Base-by-base conservation (phyloP, 805 yeast species). In the Cyberlindnera petersonii region DNA sequence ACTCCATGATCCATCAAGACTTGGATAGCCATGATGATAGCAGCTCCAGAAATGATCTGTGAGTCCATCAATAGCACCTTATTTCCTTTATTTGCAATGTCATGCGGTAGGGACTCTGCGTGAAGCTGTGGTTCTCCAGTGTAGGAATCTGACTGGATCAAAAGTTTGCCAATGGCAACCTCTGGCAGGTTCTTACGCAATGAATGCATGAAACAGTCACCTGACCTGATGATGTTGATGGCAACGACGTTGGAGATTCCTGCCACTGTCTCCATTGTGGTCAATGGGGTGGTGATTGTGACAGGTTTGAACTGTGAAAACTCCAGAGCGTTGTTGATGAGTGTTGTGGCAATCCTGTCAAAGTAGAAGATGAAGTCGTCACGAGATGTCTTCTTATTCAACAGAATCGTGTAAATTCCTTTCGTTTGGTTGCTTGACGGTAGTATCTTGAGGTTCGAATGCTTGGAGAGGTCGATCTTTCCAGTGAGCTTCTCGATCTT, bases 121-220 rank as follows among this genome's bases (percentile, higher is more conserved):
- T 89, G 96, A 43, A 93, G 68, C 56, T 83, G 89, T 1, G 98
- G 98, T 62, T 91, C 98, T 8, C 98, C 98, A 0, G 98, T 89
- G 17, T 68, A 63, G 0, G 93, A 70, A 59, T 89, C 96, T 7
- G 95, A 81, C 61, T 88, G 96, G 51, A 91, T 88, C 33, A 91
- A 66, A 18, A 91, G 59, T 55, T 89, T 86, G 0, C 98, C 98
- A 24, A 87, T 71, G 9, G 77, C 72, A 10, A 86, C 79, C 35
- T 80, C 86, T 1, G 96, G 91, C 19, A 87, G 68, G 0, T 89
- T 76, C 48, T 79, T 79, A 43, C 84, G 75, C 27, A 91, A 66
- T 0, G 96, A 82, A 22, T 73, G 75, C 75, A 85, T 80, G 54
- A 89, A 89, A 55, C 96, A 86, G 58, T 88, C 97, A 5, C 98